Base-by-base conservation (phyloP, 805 yeast species). In the Spathaspora girioi region DNA sequence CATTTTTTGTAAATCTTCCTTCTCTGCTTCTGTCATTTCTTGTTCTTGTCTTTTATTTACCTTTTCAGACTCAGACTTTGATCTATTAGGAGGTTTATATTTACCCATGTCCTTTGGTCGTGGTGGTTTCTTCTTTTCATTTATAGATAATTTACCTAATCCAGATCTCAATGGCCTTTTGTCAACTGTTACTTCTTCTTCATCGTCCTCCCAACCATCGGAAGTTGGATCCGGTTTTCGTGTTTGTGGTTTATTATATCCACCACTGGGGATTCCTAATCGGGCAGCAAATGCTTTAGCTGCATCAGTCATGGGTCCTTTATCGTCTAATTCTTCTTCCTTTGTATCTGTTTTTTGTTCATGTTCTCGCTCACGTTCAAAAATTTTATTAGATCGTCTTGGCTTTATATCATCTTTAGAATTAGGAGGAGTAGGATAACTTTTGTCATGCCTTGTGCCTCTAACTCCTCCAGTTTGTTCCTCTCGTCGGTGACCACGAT, bases 241-340 rank as follows among this genome's bases (percentile, higher is more conserved):
- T 15, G 43, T 43, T 31, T 27, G 19, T 35, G 20, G 8, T 8
- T 29, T 15, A 26, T 35, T n/a, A 17, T 6, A 18, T 26, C 14
- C 14, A 18, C 46, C 46, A 12, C 20, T 14, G n/a, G 41, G 47
- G 46, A 15, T 64, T 12, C 63, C 64, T 43, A 69, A 46, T 32
- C 75, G 61, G 3, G 67, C 61, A 2, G 75, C 75, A 48, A 71
- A 59, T 11, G 66, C 57, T 50, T 54, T 56, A 2, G 65, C 75
- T 2, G 74, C 75, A 1, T 58, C 60, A 0, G 68, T 55, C 70
- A 69, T 61, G 2, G 69, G 68, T 1, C 57, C 59, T 23, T 47
- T 50, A n/a, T 54, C 60, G 11, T 56, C 59, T 5, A 58, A 55
- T 5, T 48, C 51, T 19, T 48, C 50, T 31, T 50, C 49, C 18